Evolutionary conservation across 768 basidiomycete genomes (phyloP), one percentile per base, ranked within the genome.

Genomic region (Psilocybe cubensis): DNA sequence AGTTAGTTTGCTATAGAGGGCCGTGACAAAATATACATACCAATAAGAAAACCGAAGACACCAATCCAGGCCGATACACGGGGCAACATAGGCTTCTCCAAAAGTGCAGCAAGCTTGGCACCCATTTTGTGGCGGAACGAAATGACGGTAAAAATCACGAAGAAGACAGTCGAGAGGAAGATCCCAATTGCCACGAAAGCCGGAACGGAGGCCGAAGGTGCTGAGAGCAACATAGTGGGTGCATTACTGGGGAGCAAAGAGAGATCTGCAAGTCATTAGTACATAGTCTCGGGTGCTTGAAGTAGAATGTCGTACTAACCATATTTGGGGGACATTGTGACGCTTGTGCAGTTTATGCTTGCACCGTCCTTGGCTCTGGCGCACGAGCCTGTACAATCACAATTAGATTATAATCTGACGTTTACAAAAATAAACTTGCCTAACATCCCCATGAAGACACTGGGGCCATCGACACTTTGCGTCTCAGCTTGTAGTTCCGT

Each of bases 1-100:
- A n/a, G 23, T 57, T 17, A 21, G 17, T 17, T 12, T 23, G 21
- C 28, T 7, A 18, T 25, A 18, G 40, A 4, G 14, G 42, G 14
- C 9, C n/a, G 20, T 50, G 31, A n/a, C 41, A 28, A 67, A 38
- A 33, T 12, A 7, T 31, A 14, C 76, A 28, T 58, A 85, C 90
- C 90, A 43, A 88, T 80, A 64, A 91, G 74, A 70, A 91, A 92
- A n/a, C 88, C 87, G 56, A 87, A 76, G 44, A 92, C 77, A 3
- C 91, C 91, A 59, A 91, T 77, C 88, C 90, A 92, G 12, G 89
- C 87, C 10, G 86, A 84, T 17, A 73, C 60, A 20, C 79, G 79
- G 57, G 89, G 87, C 11, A 88, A 62, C 29, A 76, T 56, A 0
- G 88, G 87, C 28, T 77, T 85, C 40, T 86, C 85, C 58, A 90